Evolutionary conservation across 2,329 filamentous ascomycete species (phyloP).

Genomic region (Truncatella angustata): DNA sequence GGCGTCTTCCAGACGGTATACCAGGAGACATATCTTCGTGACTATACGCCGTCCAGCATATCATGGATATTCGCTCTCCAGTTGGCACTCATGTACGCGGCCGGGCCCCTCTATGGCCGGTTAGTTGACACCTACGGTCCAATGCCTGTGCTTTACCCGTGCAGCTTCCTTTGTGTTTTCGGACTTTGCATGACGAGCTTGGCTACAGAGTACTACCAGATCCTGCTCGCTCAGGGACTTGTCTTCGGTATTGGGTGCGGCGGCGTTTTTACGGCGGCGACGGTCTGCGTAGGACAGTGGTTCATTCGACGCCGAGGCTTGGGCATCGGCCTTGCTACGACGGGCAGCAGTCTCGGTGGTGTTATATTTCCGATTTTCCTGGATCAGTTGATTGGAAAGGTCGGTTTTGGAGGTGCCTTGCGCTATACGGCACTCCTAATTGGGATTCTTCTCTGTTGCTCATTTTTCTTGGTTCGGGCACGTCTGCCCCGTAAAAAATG

Average conservation of each 20-base stretch:
- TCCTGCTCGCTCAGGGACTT: too few relatives aligned
- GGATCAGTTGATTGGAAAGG: too few relatives aligned
- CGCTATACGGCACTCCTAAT: conserved; percentile 15
- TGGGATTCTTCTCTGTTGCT: conserved; percentile 3
- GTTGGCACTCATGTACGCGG: conserved; percentile 17
- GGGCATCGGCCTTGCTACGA: too few relatives aligned
- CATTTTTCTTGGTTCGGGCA: conserved; percentile 19
- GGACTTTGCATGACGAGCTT: too few relatives aligned
- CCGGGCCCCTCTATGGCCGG: conserved; percentile 18
- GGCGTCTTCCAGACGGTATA: conserved; percentile 19
- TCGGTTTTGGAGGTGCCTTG: too few relatives aligned
- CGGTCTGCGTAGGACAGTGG: too few relatives aligned
- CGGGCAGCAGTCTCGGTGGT: too few relatives aligned
- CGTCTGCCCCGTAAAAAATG: conserved; percentile 27
- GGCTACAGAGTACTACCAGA: too few relatives aligned
- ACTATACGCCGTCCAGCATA: conserved; percentile 16
- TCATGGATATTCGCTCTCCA: conserved; percentile 21
- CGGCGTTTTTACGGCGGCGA: too few relatives aligned
- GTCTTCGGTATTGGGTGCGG: too few relatives aligned
- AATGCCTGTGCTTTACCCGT: conserved; percentile 13
- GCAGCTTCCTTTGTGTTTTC: conserved; percentile 12
- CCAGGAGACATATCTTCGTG: conserved; percentile 13
- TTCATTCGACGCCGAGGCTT: too few relatives aligned
- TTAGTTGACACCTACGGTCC: conserved; percentile 20
- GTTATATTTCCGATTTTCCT: too few relatives aligned